phyloP scores from a whole-genome alignment of 177 flowering plant species.

The Telopea speciosissima region DNA sequence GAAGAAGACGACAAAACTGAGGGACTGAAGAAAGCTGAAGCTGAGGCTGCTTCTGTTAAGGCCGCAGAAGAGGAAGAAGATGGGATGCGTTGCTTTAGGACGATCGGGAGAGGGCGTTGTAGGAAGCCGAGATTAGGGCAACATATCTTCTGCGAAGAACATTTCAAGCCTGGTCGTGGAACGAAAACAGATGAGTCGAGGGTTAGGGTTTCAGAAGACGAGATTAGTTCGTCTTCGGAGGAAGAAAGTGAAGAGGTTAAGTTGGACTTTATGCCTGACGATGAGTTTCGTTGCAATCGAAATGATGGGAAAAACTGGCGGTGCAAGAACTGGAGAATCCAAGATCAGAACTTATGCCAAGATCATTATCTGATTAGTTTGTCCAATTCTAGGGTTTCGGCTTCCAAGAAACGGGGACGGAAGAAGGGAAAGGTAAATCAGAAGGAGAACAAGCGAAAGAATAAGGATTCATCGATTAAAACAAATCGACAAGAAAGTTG shows the following conservation, averaged over 20 bases:
- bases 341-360: constrained; percentile 4
- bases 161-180: no score
- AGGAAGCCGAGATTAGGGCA: no score
- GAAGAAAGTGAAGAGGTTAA: neutral
- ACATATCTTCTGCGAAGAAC: no score
- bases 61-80: no score
- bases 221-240: neutral
- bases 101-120: no score
- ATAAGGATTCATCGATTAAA: neutral
- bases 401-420: neutral
- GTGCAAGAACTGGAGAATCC: constrained; percentile 7
- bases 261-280: neutral
- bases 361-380: neutral
- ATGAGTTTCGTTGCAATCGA: constrained; percentile 9
- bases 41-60: no score
- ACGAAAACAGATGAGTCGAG: no score
- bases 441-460: neutral
- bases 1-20: no score
- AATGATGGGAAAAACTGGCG: constrained; percentile 11
- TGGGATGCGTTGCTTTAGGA: no score
- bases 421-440: neutral
- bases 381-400: neutral
- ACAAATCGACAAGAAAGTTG: neutral
- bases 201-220: no score
- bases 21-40: no score